These are phyloP conservation scores for Vigna mungo DNA, from an alignment of 306 rosid genomes.

Conservation along the genomic window DNA sequence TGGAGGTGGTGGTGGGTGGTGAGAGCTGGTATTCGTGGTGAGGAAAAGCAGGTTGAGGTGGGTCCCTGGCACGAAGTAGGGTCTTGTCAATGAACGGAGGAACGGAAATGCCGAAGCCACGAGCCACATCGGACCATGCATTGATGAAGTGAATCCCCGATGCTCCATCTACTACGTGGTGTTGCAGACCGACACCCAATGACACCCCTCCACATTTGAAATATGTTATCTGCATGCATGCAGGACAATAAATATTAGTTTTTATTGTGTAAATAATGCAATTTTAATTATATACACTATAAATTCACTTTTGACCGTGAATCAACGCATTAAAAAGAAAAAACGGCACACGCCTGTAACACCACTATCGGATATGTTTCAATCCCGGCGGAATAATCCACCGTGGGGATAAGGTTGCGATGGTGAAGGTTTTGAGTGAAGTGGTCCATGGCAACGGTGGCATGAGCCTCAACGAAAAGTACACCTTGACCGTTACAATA, in stretches of 20 bases:
- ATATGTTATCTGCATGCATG: slow-evolving; percentile 65
- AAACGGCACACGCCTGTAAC: slow-evolving; percentile 58
- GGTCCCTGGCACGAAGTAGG: slow-evolving; percentile 68
- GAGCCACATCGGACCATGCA: slow-evolving; percentile 90
- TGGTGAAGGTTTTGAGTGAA: slow-evolving; percentile 68
- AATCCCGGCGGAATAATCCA: slow-evolving; percentile 75
- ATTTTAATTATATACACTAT: too few species aligned
- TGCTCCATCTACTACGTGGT: slow-evolving; percentile 79
- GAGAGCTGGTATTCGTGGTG: slow-evolving; percentile 86
- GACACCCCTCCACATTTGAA: slow-evolving; percentile 95
- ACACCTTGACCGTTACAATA: slow-evolving; percentile 76
- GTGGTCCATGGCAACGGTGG: slow-evolving; percentile 54
- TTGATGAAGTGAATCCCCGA: slow-evolving; percentile 87
- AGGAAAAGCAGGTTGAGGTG: slow-evolving; percentile 70
- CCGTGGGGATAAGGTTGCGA: slow-evolving; percentile 72
- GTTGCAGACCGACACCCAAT: slow-evolving; percentile 89
- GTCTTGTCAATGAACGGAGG: slow-evolving; percentile 80
- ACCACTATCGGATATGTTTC: slow-evolving; percentile 67
- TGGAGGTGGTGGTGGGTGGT: slow-evolving; percentile 57
- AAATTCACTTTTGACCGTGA: too few species aligned
- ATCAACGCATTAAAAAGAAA: too few species aligned
- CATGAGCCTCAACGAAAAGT: slow-evolving; percentile 73
- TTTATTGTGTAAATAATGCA: too few species aligned
- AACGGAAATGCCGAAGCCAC: slow-evolving; percentile 66
- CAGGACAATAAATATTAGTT: too few species aligned